phyloP scores from a whole-genome alignment of 2,329 filamentous ascomycete species.

The Penicillium frequentans region DNA sequence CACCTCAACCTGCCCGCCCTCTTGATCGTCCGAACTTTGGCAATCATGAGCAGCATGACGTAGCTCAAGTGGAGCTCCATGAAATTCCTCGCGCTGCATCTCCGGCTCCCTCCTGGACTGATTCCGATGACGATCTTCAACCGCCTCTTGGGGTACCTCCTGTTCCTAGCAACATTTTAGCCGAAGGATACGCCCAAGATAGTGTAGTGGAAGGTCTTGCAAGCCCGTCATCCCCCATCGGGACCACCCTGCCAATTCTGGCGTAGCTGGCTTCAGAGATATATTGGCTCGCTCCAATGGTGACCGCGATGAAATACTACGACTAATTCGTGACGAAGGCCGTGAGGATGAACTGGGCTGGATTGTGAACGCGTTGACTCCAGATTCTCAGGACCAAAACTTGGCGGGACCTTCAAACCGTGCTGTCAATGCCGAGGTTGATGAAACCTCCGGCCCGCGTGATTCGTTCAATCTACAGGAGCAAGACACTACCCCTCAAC shows the following conservation, averaged over 20 bases:
- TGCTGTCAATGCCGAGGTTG: background rate
- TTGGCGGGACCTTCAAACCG: constrained; percentile 3
- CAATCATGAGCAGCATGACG: background rate
- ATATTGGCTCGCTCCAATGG: constrained; percentile 60
- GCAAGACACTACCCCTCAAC: background rate
- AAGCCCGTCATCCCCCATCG: background rate
- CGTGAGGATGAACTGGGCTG: constrained; percentile 60
- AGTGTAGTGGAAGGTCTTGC: background rate
- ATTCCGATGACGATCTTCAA: constrained; percentile 18
- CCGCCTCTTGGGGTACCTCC: constrained; percentile 4
- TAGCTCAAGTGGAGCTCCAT: constrained; percentile 4
- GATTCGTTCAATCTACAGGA: background rate
- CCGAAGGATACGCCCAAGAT: background rate
- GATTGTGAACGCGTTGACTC: constrained; percentile 57
- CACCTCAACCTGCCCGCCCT: constrained; percentile 8
- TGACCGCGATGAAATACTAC: constrained; percentile 58
- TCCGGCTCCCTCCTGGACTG: constrained; percentile 14
- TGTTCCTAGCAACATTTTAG: background rate
- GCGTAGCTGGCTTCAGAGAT: constrained; percentile 54
- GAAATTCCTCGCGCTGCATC: constrained; percentile 11
- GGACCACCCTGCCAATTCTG: constrained; percentile 15
- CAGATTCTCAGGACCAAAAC: background rate
- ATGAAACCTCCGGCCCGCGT: background rate
- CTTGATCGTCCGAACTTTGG: background rate
- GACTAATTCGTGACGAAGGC: constrained; percentile 62